Conservation (phyloP, 345 rosid genomes). For the Populus pruinosa region DNA sequence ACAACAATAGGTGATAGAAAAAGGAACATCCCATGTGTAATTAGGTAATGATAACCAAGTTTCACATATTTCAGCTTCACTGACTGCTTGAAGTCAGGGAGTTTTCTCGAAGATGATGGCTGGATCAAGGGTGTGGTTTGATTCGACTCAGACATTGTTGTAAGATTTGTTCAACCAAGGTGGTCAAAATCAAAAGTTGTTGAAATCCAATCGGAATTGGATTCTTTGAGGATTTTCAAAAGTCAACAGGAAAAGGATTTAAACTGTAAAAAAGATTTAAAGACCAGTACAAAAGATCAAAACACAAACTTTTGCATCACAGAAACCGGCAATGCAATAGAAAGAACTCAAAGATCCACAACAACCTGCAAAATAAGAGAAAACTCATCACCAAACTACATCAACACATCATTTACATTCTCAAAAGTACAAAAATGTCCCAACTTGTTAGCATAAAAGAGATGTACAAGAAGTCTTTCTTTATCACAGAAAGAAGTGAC, state of each 20-base stretch:
- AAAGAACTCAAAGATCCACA: not conserved
- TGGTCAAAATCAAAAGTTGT: not conserved
- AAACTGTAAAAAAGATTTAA: not conserved
- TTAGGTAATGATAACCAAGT: slow-evolving; percentile 24
- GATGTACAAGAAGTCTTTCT: not conserved
- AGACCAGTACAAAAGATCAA: not conserved
- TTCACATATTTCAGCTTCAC: slow-evolving; percentile 24
- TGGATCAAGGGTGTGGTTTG: slow-evolving; percentile 15
- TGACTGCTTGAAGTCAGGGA: slow-evolving; percentile 23
- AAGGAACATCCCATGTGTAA: slow-evolving; percentile 23
- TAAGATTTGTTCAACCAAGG: not conserved
- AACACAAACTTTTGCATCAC: not conserved
- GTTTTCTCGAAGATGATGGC: slow-evolving; percentile 12
- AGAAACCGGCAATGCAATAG: not conserved
- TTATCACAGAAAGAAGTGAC: not conserved
- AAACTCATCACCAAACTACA: not conserved
- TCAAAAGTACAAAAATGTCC: not conserved
- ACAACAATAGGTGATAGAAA: slow-evolving; percentile 13
- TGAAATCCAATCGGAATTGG: not conserved
- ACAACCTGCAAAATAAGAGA: slow-evolving; percentile 2
- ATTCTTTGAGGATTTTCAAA: not conserved
- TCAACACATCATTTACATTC: not conserved
- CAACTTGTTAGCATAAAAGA: not conserved
- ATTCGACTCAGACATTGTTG: slow-evolving; percentile 21
- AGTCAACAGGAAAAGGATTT: not conserved